phyloP scores from a whole-genome alignment of 2,329 filamentous ascomycete species.

The Trematosphaeria pertusa region DNA sequence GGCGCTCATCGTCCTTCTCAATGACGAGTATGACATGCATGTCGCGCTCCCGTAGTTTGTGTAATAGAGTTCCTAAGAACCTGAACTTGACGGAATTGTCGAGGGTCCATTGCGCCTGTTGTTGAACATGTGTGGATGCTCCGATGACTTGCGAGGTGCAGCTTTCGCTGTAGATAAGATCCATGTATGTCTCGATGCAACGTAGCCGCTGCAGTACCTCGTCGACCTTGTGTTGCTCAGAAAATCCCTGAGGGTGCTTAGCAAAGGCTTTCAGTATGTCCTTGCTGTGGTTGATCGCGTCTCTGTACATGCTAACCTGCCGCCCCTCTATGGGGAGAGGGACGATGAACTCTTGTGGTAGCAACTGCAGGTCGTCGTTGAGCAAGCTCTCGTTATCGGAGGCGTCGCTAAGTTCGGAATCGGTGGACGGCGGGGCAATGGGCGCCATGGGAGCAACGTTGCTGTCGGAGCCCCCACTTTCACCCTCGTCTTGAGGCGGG shows the following conservation, averaged over 20 bases:
- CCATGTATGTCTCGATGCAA: constrained; percentile 40
- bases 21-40: constrained; percentile 40
- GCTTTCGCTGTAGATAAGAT: constrained; percentile 37
- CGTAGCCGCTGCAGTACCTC: constrained; percentile 28
- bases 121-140: constrained; percentile 25
- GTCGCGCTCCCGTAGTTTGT: constrained; percentile 24
- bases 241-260: constrained; percentile 16
- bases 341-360: constrained; percentile 39
- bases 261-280: constrained; percentile 28
- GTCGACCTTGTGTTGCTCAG: constrained; percentile 23
- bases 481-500: not conserved
- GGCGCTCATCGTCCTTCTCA: constrained; percentile 25
- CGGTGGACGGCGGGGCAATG: constrained; percentile 11
- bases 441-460: not conserved
- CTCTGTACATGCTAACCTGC: constrained; percentile 34
- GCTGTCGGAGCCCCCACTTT: not conserved
- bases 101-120: constrained; percentile 33
- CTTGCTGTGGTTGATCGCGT: constrained; percentile 24
- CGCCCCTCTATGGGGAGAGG: constrained; percentile 40
- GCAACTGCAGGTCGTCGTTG: constrained; percentile 39
- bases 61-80: constrained; percentile 35
- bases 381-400: constrained; percentile 32
- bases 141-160: constrained; percentile 14
- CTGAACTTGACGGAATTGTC: constrained; percentile 44
- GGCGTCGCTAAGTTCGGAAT: constrained; percentile 27